These are phyloP conservation scores for Chytriomyces confervae DNA, from an alignment of 192 early-diverging fungal species.

Conservation along the genomic window DNA sequence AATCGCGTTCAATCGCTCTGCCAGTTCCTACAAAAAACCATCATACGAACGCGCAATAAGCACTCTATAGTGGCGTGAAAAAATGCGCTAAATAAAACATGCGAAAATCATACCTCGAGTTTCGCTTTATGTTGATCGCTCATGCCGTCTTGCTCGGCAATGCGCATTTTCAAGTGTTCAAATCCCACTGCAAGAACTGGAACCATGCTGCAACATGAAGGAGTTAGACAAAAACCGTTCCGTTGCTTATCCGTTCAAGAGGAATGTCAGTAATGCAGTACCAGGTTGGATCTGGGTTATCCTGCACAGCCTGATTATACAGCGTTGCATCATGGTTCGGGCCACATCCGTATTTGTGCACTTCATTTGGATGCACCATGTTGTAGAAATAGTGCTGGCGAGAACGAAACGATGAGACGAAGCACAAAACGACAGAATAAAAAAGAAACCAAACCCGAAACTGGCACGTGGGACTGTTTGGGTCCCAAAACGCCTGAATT, in stretches of 20 bases:
- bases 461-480: slow-evolving; percentile 74
- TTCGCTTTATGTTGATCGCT: slow-evolving; percentile 73
- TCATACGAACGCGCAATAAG: no score
- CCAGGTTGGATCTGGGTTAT: slow-evolving; percentile 89
- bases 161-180: slow-evolving; percentile 86
- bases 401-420: neutral
- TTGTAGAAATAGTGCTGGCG: slow-evolving; percentile 93
- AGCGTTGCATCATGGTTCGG: slow-evolving; percentile 69
- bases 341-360: slow-evolving; percentile 75
- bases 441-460: slow-evolving; percentile 65
- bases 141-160: slow-evolving; percentile 74
- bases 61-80: no score
- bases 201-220: slow-evolving; percentile 68
- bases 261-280: slow-evolving; percentile 30
- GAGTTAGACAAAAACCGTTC: neutral
- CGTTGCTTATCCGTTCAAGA: neutral
- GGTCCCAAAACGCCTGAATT: slow-evolving; percentile 80
- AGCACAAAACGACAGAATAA: neutral
- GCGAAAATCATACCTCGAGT: slow-evolving; percentile 55
- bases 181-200: slow-evolving; percentile 92
- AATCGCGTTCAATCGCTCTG: slow-evolving; percentile 62
- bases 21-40: slow-evolving; percentile 62
- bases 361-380: slow-evolving; percentile 85
- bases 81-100: no score
- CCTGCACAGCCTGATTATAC: slow-evolving; percentile 81